These are phyloP conservation scores for Podila epicladia DNA, from an alignment of 192 early-diverging fungal genomes.

Conservation along the genomic window DNA sequence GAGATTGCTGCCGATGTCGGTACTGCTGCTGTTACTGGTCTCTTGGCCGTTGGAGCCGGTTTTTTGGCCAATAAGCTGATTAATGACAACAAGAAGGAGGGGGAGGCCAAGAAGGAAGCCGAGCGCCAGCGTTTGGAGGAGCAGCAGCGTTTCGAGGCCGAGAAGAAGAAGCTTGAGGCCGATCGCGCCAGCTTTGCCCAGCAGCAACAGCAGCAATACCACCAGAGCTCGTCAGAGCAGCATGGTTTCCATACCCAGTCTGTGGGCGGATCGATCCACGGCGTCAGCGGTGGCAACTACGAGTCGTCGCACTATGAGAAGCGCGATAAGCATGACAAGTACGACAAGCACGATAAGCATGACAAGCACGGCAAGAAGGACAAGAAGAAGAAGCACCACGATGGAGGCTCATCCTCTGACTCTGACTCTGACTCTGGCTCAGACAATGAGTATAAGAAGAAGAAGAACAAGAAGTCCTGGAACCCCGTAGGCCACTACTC, in stretches of 20 bases:
- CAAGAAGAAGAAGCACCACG: not conserved
- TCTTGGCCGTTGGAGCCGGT: constrained; percentile 55
- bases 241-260: constrained; percentile 2
- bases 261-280: not conserved
- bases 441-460: constrained; percentile 5
- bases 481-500: constrained; percentile 55
- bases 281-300: not conserved
- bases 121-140: constrained; percentile 3
- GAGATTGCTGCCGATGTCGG: constrained; percentile 46
- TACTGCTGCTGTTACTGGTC: constrained; percentile 50
- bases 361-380: constrained; percentile 10
- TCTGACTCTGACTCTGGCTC: constrained; percentile 6
- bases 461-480: constrained; percentile 36
- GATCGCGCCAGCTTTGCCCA: constrained; percentile 14
- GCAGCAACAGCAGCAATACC: constrained; percentile 3
- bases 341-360: constrained; percentile 1
- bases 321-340: not conserved
- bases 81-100: constrained; percentile 37
- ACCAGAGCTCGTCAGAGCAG: not conserved
- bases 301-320: constrained; percentile 10
- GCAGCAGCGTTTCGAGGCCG: constrained; percentile 13
- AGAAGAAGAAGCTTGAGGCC: constrained; percentile 33
- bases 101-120: constrained; percentile 17
- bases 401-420: constrained; percentile 3
- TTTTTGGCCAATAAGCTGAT: constrained; percentile 55